Base-by-base conservation (phyloP, 495 filamentous ascomycete genomes). In the Penicillium turbatum region DNA sequence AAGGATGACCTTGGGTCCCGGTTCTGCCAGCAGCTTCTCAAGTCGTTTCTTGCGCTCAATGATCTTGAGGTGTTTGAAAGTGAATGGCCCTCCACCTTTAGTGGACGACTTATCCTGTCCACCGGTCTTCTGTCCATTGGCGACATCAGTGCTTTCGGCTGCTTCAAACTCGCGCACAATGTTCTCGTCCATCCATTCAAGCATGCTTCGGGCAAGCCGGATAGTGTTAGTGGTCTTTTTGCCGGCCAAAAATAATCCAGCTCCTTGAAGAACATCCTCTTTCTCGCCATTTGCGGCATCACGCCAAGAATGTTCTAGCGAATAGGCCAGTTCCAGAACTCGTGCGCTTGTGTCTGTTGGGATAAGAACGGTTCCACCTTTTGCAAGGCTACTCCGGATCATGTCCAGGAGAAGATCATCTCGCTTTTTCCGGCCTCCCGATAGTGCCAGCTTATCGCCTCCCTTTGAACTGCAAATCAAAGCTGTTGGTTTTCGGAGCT, bases 151-250 rank as follows among this genome's bases (percentile, higher is more conserved):
- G 45, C 74, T 71, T 52, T 82, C 86, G 2, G 86, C 83, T 2
- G 86, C 84, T 69, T 99, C 95, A 51, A 96, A 95, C 56, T 97
- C 91, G 42, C 86, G 81, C 47, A 95, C 82, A 44, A 99, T 90
- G 43, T 80, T 86, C 60, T 96, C 91, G 62, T 97, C 91, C 90
- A 97, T 97, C 93, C 93, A 99, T 67, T 99, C 93, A 48, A 97
- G 72, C 90, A 97, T 96, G 66, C 92, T 97, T 55, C 90, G 80
- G 13, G 92, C 88, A 49, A 95, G 85, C 51, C 86, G 76, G 85
- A 96, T 89, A 1, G 89, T 92, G 21, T 87, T 88, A 46, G 83
- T 80, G 47, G 87, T 84, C 55, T 86, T 92, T 42, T 82, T 85
- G 16, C 89, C 89, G 0, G 89, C 92, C 32, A 99, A 70, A 65